These are phyloP conservation scores for Beverwykella pulmonaria DNA, from an alignment of 495 filamentous ascomycete genomes.

Conservation along the genomic window DNA sequence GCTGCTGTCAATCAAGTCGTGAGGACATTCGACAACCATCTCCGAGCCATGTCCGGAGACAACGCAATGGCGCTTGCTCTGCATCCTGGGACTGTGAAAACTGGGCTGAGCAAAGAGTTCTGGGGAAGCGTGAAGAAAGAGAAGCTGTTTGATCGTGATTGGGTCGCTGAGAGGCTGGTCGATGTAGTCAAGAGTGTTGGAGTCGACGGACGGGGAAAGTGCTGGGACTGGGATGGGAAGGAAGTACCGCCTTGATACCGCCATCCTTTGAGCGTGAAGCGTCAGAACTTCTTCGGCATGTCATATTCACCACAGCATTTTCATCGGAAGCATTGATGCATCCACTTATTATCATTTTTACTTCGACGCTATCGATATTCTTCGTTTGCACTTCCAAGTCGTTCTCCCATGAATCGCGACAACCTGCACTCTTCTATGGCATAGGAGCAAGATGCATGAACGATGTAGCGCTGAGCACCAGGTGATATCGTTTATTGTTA, in stretches of 20 bases:
- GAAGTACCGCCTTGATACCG: constrained; percentile 63
- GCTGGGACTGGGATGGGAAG: constrained; percentile 43
- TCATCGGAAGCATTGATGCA: too few relatives aligned
- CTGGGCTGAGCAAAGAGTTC: constrained; percentile 70
- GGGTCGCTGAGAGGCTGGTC: constrained; percentile 63
- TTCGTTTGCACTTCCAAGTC: too few relatives aligned
- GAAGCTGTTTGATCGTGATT: constrained; percentile 64
- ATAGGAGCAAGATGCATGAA: too few relatives aligned
- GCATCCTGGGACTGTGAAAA: constrained; percentile 83
- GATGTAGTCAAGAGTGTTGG: constrained; percentile 51
- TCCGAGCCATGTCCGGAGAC: constrained; percentile 56
- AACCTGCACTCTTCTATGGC: too few relatives aligned
- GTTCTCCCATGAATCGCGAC: too few relatives aligned
- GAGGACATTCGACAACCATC: constrained; percentile 72
- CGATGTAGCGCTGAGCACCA: too few relatives aligned
- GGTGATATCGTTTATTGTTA: too few relatives aligned
- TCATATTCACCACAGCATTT: too few relatives aligned
- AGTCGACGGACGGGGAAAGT: constrained; percentile 33
- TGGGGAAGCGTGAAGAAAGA: constrained; percentile 61
- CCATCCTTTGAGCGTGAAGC: neutral
- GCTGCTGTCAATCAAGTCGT: constrained; percentile 66
- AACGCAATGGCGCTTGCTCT: constrained; percentile 68
- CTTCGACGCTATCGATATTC: too few relatives aligned
- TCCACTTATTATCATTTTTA: neutral
- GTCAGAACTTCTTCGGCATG: too few relatives aligned